Conservation (phyloP, 805 yeast genomes). For the Saturnispora quitensis region DNA sequence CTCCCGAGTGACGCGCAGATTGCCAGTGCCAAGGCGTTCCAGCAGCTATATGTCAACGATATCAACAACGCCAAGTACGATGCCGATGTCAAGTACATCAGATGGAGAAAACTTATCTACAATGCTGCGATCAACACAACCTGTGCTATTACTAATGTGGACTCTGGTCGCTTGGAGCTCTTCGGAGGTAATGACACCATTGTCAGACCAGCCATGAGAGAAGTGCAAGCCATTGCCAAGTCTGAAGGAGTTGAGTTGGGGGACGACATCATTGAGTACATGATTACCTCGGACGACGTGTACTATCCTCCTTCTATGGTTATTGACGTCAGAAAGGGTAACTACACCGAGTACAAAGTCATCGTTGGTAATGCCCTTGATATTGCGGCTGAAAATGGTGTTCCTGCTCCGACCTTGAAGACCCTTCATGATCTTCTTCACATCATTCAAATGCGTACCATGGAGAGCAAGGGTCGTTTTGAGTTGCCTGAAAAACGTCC, state of each 20-base stretch:
- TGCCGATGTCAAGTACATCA: constrained; percentile 30
- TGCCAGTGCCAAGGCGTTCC: constrained; percentile 26
- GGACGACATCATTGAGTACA: constrained; percentile 26
- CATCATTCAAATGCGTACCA: constrained; percentile 26
- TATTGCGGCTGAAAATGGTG: constrained; percentile 23
- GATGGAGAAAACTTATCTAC: constrained; percentile 41
- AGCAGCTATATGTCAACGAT: constrained; percentile 27
- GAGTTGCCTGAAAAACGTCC: constrained; percentile 27
- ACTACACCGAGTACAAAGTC: constrained; percentile 34
- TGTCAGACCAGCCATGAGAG: constrained; percentile 36
- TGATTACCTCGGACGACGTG: constrained; percentile 34
- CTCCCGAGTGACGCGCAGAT: constrained; percentile 21
- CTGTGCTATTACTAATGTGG: constrained; percentile 34
- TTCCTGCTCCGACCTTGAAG: constrained; percentile 25
- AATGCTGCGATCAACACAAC: constrained; percentile 40
- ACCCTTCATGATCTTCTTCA: constrained; percentile 23
- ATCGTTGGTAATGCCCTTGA: constrained; percentile 35
- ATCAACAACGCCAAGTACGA: constrained; percentile 25
- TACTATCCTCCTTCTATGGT: constrained; percentile 38
- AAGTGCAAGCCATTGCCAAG: constrained; percentile 35
- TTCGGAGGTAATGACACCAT: constrained; percentile 24
- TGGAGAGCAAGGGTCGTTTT: constrained; percentile 24
- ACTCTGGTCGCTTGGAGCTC: constrained; percentile 29
- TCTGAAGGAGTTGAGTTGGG: constrained; percentile 37
- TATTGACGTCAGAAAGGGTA: constrained; percentile 35